These are phyloP conservation scores for Strobilomyces dryophilus DNA, from an alignment of 768 basidiomycete species.

Conservation along the genomic window DNA sequence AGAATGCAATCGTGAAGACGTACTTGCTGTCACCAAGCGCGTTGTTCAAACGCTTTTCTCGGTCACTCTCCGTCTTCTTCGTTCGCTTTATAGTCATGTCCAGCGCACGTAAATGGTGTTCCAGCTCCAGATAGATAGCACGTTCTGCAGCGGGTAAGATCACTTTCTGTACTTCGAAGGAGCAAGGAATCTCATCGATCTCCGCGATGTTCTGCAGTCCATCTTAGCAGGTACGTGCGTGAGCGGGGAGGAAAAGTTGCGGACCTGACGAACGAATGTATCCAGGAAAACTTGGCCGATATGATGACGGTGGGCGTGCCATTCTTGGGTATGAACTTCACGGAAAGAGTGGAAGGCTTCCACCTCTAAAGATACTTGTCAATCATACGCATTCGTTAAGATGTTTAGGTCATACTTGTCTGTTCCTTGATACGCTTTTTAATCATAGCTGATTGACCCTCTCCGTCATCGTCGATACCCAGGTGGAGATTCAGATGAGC, in stretches of 20 bases:
- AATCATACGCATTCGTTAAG: slow-evolving; percentile 9
- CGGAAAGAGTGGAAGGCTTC: slow-evolving; percentile 97
- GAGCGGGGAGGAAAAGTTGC: slow-evolving; percentile 11
- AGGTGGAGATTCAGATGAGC: slow-evolving; percentile 88
- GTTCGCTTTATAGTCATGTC: slow-evolving; percentile 76
- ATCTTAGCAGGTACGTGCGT: slow-evolving; percentile 10
- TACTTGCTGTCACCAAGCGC: slow-evolving; percentile 88
- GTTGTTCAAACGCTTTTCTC: slow-evolving; percentile 82
- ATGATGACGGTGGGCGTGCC: slow-evolving; percentile 85
- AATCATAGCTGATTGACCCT: slow-evolving; percentile 68
- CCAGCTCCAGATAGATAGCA: slow-evolving; percentile 91
- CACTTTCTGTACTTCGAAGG: slow-evolving; percentile 57
- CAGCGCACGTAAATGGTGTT: slow-evolving; percentile 86
- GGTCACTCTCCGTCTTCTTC: slow-evolving; percentile 70
- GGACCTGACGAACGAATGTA: slow-evolving; percentile 79
- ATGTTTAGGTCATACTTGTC: slow-evolving; percentile 53
- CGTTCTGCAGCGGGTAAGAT: slow-evolving; percentile 88
- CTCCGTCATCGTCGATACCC: slow-evolving; percentile 85
- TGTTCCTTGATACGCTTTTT: slow-evolving; percentile 82
- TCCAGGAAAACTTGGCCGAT: slow-evolving; percentile 81
- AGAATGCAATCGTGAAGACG: slow-evolving; percentile 4
- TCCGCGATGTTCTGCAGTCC: slow-evolving; percentile 80
- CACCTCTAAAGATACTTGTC: slow-evolving; percentile 49
- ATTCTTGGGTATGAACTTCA: slow-evolving; percentile 86
- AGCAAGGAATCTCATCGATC: slow-evolving; percentile 91